These are phyloP conservation scores for Penicillium argentinense DNA, from an alignment of 495 filamentous ascomycete species.

Conservation along the genomic window DNA sequence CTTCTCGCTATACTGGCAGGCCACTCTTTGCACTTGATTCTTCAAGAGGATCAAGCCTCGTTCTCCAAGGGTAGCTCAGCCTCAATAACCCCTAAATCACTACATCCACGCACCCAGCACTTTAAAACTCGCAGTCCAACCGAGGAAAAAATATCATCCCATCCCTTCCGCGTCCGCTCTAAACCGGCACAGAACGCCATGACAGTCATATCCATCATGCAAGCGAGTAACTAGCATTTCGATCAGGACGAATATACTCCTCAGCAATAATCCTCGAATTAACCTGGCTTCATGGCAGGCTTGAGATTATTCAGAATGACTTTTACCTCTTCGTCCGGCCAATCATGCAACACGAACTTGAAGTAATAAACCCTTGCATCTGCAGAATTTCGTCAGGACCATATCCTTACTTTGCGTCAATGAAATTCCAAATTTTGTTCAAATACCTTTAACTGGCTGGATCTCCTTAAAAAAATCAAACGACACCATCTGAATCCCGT, in stretches of 20 bases:
- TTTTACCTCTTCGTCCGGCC: conserved; percentile 40
- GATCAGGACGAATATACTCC: conserved; percentile 34
- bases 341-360: conserved; percentile 49
- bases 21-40: too few relatives aligned
- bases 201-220: conserved; percentile 39
- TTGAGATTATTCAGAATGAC: conserved; percentile 36
- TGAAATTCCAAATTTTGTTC: background rate
- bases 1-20: too few relatives aligned
- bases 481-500: conserved; percentile 26
- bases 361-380: conserved; percentile 48
- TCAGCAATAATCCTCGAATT: conserved; percentile 43
- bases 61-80: conserved; percentile 18
- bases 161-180: conserved; percentile 43
- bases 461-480: conserved; percentile 40
- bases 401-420: too few relatives aligned
- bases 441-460: conserved; percentile 44
- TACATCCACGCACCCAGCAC: conserved; percentile 28
- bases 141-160: conserved; percentile 34
- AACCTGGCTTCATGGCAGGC: conserved; percentile 40
- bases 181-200: conserved; percentile 37
- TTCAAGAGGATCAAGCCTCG: conserved; percentile 3
- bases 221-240: conserved; percentile 4
- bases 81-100: conserved; percentile 45
- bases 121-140: conserved; percentile 34
- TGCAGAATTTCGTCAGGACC: too few relatives aligned